Evolutionary conservation across 805 yeast genomes (phyloP), one percentile per base, ranked within the genome.

Genomic region (Dipodascus albidus): DNA sequence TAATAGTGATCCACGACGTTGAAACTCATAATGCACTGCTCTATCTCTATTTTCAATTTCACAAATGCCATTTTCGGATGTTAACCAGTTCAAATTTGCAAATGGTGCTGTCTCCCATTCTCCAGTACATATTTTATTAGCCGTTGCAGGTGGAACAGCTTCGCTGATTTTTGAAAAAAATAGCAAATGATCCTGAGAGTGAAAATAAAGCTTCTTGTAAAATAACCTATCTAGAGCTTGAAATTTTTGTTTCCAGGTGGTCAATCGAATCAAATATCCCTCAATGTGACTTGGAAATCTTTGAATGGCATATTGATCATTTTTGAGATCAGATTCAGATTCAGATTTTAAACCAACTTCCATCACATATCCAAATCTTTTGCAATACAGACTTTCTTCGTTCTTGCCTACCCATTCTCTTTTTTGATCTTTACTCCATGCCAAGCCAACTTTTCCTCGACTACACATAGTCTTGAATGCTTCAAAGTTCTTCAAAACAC

Each of bases 381-480:
- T 66, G 8, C 76, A 72, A 24, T 70, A 71, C 17, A 81, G 54
- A 3, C 76, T 62, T 19, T 70, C 63, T 47, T 74, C 72, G 22
- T 72, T 71, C n/a, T 77, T 80, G 52, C 74, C 67, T 9, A 78
- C 61, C 87, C 88, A 83, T 59, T 87, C 93, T 4, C 88, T 62
- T 48, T 90, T 70, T 65, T 89, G 96, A 63, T 83, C 86, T 53
- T 77, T 71, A 55, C 80, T 79, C 74, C 83, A 82, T 59, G 77
- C 82, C 62, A 76, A 74, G 54, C 85, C 85, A 62, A 64, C 72
- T 57, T 63, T 61, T 31, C 47, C 42, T 15, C 52, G 50, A 33
- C 42, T 17, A 56, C 44, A 38, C 20, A 38, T 4, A 6, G n/a
- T 4, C 17, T 6, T 11, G n/a, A 38, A 38, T 38, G 9, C 20